Evolutionary conservation across 148 eudicot genomes (phyloP), one percentile per base, ranked within the genome.

Genomic region (Rhododendron molle): DNA sequence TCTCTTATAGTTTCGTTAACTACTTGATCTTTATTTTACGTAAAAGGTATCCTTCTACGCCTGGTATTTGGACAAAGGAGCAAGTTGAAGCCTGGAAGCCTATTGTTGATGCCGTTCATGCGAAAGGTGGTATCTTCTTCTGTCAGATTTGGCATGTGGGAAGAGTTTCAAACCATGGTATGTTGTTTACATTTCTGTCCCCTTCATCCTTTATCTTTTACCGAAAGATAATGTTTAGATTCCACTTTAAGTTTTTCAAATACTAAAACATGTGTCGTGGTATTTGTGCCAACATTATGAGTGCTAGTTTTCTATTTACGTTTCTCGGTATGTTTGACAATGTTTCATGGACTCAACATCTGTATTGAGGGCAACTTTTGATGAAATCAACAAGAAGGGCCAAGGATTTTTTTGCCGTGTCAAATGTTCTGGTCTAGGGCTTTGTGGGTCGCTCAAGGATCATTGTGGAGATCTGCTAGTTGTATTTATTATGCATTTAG

Each of bases 51-150:
- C 84, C 84, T 9, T 28, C 76, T 20, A 86, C 89, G 0, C 92
- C 90, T 50, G 92, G 92, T 44, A 88, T 91, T 86, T 91, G 92
- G 78, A 74, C 78, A 14, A 36, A 74, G 20, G 46, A 74, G 26
- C 78, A 74, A 74, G 78, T 74, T 74, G 92, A 91, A 76, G 92
- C 92, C 9, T 89, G 91, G 92, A 91, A 89, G 81, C 92, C 92
- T 18, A 91, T 91, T 60, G 91, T 89, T 4, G 88, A 91, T 28
- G 89, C 87, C 80, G 91, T 91, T 12, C 92, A 91, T 60, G 89
- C 88, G 1, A 91, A 91, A 86, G 92, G 91, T 2, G 88, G 34
- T 32, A 32, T 87, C 49, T 77, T 77, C 52, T 77, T 77, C 11
- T 77, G 80, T 23, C 80, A 77, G 52, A 44, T 77, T 40, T 77